Conservation (phyloP, 2,329 filamentous ascomycete species). For the Keithomyces neogunnii region DNA sequence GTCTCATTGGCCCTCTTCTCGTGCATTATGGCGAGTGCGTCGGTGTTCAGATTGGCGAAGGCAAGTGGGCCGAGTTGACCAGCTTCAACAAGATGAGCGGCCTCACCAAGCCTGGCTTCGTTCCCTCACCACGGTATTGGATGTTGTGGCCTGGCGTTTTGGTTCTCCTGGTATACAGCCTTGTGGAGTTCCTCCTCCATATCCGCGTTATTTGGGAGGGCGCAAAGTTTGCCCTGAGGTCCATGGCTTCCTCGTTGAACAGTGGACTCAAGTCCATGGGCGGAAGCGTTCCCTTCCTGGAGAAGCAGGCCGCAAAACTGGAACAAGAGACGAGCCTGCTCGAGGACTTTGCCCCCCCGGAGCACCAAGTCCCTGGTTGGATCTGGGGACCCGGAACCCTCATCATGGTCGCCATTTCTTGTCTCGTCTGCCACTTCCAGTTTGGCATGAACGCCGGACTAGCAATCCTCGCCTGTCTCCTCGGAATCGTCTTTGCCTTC, state of each 20-base stretch:
- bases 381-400: constrained; percentile 40
- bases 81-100: constrained; percentile 23
- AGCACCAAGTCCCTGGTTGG: constrained; percentile 44
- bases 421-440: constrained; percentile 41
- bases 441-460: constrained; percentile 50
- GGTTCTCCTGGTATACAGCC: constrained; percentile 32
- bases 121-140: constrained; percentile 32
- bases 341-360: constrained; percentile 30
- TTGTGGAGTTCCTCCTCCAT: constrained; percentile 33
- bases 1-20: constrained; percentile 39
- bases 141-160: constrained; percentile 35
- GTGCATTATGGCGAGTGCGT: constrained; percentile 42
- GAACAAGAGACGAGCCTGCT: constrained; percentile 22
- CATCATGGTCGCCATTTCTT: constrained; percentile 41
- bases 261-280: constrained; percentile 20
- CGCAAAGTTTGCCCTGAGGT: constrained; percentile 23
- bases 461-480: constrained; percentile 44
- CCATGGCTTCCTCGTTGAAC: constrained; percentile 22
- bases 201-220: constrained; percentile 27
- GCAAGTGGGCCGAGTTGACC: constrained; percentile 21
- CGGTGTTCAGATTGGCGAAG: constrained; percentile 27
- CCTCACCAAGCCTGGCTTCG: constrained; percentile 17
- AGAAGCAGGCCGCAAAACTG: constrained; percentile 26
- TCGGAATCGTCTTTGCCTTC: constrained; percentile 52
- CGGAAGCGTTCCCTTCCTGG: constrained; percentile 23